Conservation (phyloP, 2,329 filamentous ascomycete genomes). For the Aspergillus niger region DNA sequence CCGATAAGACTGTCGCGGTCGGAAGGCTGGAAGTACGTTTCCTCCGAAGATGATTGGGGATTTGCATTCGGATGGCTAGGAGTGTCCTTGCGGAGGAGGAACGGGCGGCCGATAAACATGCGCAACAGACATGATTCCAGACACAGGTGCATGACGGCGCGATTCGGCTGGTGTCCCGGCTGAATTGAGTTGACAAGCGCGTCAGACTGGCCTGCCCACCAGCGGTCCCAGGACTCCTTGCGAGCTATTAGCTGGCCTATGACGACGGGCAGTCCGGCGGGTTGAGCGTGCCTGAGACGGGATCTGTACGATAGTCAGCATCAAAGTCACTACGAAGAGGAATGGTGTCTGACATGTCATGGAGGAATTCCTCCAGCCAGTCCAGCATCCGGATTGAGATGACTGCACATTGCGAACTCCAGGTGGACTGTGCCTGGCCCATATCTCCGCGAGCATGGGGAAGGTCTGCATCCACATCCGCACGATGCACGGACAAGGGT, state of each 20-base stretch:
- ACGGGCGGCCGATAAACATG: constrained; percentile 54
- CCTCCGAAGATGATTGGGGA: background rate
- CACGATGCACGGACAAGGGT: constrained; percentile 51
- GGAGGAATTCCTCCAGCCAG: constrained; percentile 24
- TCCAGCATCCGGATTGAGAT: constrained; percentile 30
- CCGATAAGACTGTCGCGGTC: constrained; percentile 23
- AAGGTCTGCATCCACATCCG: constrained; percentile 53
- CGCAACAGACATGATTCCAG: constrained; percentile 52
- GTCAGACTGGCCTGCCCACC: constrained; percentile 19
- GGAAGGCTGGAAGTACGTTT: background rate
- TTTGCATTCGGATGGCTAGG: background rate
- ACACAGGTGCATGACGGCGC: constrained; percentile 28
- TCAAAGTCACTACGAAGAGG: rapidly evolving
- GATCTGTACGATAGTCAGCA: constrained; percentile 16
- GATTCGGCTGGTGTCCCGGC: constrained; percentile 6
- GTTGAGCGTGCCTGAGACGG: constrained; percentile 18
- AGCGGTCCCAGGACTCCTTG: constrained; percentile 13
- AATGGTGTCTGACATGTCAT: constrained; percentile 22
- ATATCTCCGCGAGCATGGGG: constrained; percentile 32
- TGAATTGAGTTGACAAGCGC: background rate
- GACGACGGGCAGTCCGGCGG: constrained; percentile 10
- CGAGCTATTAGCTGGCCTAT: constrained; percentile 12
- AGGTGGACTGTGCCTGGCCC: constrained; percentile 27
- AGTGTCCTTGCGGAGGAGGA: constrained; percentile 40
- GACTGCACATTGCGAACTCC: constrained; percentile 41